Evolutionary conservation across 768 basidiomycete species (phyloP), one percentile per base, ranked within the genome.

Genomic region (Tylopilus felleus): DNA sequence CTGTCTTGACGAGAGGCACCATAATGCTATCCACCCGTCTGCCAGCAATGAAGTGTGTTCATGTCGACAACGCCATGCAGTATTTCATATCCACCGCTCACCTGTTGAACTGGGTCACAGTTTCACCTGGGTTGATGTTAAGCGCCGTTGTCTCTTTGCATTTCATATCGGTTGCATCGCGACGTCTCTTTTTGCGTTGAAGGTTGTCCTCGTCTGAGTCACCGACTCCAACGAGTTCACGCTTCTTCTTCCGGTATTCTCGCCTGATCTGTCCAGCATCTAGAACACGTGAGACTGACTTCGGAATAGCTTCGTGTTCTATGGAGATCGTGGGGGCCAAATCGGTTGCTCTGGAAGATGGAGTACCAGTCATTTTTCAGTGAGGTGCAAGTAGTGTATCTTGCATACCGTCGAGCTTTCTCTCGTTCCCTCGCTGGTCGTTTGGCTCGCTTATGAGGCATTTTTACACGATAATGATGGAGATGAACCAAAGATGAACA

Each of bases 21-120:
- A 91, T 82, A 59, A 80, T 79, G 47, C 80, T 78, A 65, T 92
- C 90, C 3, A 92, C 87, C 38, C 90, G 80, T 67, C 89, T 90
- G 49, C 3, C 44, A 31, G 44, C 52, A 41, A n/a, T 42, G 40
- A 55, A 25, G 23, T 21, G 36, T 14, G 52, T 45, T 41, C 47
- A 36, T 52, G 49, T 57, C 47, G 47, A 49, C 52, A 40, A 58
- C 45, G 35, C 46, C 42, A 47, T 33, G 25, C 33, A 39, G 28
- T 23, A 33, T 38, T 52, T 60, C 45, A 61, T 55, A 52, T 59
- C 51, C 28, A 44, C 46, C 55, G 67, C 80, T 48, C 60, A 89
- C 89, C 81, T 75, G 67, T 90, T 86, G 68, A 90, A 92, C 71
- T 89, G 85, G 51, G 80, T 76, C 49, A 91, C 76, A 1, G 87